phyloP scores from a whole-genome alignment of 192 early-diverging fungal species.

The Coemansia sp. region DNA sequence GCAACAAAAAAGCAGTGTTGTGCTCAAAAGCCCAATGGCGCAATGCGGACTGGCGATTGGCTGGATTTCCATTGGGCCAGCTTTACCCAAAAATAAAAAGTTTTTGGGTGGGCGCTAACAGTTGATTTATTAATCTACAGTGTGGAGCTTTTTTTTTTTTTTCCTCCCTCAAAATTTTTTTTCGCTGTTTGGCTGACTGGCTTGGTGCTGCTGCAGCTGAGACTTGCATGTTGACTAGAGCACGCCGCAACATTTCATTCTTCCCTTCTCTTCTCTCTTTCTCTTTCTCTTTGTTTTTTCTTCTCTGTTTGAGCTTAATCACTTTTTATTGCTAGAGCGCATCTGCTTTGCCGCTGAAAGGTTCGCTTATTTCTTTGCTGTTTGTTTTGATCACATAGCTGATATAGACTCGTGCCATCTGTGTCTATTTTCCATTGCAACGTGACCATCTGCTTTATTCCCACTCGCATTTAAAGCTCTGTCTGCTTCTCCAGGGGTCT shows the following conservation, averaged over 20 bases:
- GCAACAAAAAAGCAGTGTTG: background rate
- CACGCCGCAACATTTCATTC: background rate
- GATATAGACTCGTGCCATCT: too few relatives aligned
- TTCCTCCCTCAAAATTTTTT: background rate
- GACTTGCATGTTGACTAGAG: background rate
- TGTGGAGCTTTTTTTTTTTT: background rate
- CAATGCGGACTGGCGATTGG: too few relatives aligned
- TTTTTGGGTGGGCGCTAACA: too few relatives aligned
- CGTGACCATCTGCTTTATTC: constrained; percentile 1
- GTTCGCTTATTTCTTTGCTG: too few relatives aligned
- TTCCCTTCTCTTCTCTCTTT: background rate
- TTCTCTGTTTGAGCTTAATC: background rate
- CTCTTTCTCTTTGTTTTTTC: background rate
- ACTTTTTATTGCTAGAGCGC: constrained; percentile 6
- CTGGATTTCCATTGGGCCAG: too few relatives aligned
- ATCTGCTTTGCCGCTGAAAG: too few relatives aligned
- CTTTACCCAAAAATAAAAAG: too few relatives aligned
- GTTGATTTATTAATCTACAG: background rate
- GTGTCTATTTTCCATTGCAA: too few relatives aligned
- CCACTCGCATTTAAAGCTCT: too few relatives aligned
- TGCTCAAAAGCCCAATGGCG: background rate
- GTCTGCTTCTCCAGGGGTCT: too few relatives aligned
- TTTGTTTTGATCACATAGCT: too few relatives aligned
- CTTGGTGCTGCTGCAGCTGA: too few relatives aligned
- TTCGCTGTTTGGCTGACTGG: background rate